A percentile compares a stretch with the other conserved stretches of the same genome.
phyloP scores from a whole-genome alignment of 768 basidiomycete genomes.

The Termitomyces sp. region DNA sequence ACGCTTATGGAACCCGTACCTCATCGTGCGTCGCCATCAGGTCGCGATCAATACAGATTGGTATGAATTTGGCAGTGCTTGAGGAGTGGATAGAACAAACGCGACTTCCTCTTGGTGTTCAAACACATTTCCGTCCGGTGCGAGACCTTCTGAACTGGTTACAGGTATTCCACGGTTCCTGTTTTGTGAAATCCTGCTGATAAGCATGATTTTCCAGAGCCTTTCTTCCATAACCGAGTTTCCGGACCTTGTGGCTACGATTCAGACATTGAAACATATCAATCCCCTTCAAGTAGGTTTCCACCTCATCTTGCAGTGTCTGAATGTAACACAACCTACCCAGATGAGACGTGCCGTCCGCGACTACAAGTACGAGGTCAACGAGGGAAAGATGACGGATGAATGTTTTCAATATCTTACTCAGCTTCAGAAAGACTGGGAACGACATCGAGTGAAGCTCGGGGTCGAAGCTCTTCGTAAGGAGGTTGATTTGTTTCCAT shows the following conservation, averaged over 20 bases:
- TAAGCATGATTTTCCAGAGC: constrained; percentile 38
- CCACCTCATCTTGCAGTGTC: neutral
- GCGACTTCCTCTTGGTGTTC: constrained; percentile 74
- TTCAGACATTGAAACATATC: constrained; percentile 79
- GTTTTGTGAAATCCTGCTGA: neutral
- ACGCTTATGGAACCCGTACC: neutral
- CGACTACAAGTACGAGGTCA: constrained; percentile 92
- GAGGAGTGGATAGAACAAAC: constrained; percentile 90
- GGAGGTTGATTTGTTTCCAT: constrained; percentile 45
- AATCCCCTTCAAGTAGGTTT: constrained; percentile 81
- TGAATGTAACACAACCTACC: constrained; percentile 3
- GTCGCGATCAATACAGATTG: constrained; percentile 84
- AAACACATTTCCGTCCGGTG: constrained; percentile 77
- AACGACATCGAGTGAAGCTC: constrained; percentile 80
- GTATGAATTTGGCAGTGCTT: constrained; percentile 75
- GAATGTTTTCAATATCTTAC: constrained; percentile 93
- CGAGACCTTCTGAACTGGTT: constrained; percentile 83
- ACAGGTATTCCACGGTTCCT: constrained; percentile 42
- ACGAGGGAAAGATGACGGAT: constrained; percentile 88
- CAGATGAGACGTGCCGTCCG: constrained; percentile 88
- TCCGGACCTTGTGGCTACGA: constrained; percentile 80
- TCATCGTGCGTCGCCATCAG: constrained; percentile 25
- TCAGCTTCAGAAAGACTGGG: constrained; percentile 97
- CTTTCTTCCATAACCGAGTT: constrained; percentile 87
- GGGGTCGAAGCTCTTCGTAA: constrained; percentile 82